Evolutionary conservation across 345 rosid species (phyloP).

Genomic region (Ceriops decandra): DNA sequence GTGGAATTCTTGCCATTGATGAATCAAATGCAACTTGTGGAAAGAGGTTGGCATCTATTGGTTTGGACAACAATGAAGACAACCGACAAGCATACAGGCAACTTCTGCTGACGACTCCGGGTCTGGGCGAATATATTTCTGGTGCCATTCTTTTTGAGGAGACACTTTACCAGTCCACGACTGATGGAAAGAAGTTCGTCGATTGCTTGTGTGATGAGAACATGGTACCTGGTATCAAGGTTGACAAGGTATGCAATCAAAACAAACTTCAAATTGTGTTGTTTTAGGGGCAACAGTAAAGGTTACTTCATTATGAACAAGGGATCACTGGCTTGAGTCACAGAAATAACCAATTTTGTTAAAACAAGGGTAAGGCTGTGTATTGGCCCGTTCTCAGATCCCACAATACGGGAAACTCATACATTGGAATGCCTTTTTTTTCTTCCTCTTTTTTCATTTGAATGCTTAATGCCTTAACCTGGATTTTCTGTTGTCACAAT

Average conservation of each 20-base stretch:
- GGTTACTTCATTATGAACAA: no score
- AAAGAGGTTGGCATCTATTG: constrained; percentile 85
- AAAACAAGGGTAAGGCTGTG: no score
- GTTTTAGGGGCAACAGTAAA: no score
- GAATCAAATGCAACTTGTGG: constrained; percentile 98
- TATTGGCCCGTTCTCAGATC: no score
- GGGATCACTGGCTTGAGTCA: no score
- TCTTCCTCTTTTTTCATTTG: not conserved
- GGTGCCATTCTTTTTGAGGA: constrained; percentile 98
- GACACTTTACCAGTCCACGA: constrained; percentile 89
- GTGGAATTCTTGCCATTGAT: constrained; percentile 92
- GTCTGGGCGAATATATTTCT: constrained; percentile 92
- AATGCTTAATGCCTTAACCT: not conserved
- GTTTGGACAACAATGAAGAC: constrained; percentile 77
- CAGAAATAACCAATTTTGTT: no score
- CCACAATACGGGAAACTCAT: no score
- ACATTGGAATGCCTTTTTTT: not conserved
- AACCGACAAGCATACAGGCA: constrained; percentile 95
- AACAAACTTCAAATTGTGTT: not conserved
- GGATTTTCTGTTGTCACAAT: not conserved
- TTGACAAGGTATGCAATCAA: constrained; percentile 63
- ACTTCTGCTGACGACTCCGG: constrained; percentile 85
- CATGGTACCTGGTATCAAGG: constrained; percentile 94
- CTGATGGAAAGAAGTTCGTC: constrained; percentile 78
- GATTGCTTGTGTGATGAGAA: constrained; percentile 74